Base-by-base conservation (phyloP, 2,329 filamentous ascomycete genomes). In the Tolypocladium paradoxum region DNA sequence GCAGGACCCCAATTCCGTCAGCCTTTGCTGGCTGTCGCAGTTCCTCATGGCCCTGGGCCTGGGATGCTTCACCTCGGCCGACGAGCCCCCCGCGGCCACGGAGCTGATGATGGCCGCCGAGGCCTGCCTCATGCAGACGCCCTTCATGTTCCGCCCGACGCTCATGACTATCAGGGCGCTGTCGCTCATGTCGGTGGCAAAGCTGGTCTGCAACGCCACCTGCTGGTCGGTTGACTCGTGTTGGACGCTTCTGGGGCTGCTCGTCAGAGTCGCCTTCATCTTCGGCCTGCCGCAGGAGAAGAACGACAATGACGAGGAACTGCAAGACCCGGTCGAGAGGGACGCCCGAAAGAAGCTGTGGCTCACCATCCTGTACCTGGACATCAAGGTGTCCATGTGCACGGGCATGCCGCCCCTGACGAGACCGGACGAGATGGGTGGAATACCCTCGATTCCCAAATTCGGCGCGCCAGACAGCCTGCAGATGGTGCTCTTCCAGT, bases 21-120 rank as follows among this genome's bases (percentile, higher is more conserved):
- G 61, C 48, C 59, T 69, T 0, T 64, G 62, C 55, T 68, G 67
- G 66, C 56, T 70, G 33, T 60, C 66, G 0, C 61, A 67, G 53
- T 65, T 68, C 33, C 62, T 69, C 45, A 68, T 69, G 65, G 65
- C 68, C 7, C 55, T 70, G 22, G 67, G 67, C 1, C 59, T 70
- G 2, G 67, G 67, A 2, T 64, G 65, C 36, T 68, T 67, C 55
- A 62, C 61, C 7, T 62, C 62, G 2, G 56, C 59, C 1, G 65
- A 65, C 20, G 65, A 68, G 46, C 62, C 65, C 14, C 62, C 64
- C 27, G 58, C 62, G 20, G 67, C 66, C 3, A 66, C 62, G 1
- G 65, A 69, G 53, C 59, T 69, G 31, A 67, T 69, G 65, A 65
- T 69, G 61, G 68, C 66, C 3, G 64, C 68, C 11, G 68, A 69